Conservation (phyloP, 441 rosid species). For the Francoa sonchifolia region DNA sequence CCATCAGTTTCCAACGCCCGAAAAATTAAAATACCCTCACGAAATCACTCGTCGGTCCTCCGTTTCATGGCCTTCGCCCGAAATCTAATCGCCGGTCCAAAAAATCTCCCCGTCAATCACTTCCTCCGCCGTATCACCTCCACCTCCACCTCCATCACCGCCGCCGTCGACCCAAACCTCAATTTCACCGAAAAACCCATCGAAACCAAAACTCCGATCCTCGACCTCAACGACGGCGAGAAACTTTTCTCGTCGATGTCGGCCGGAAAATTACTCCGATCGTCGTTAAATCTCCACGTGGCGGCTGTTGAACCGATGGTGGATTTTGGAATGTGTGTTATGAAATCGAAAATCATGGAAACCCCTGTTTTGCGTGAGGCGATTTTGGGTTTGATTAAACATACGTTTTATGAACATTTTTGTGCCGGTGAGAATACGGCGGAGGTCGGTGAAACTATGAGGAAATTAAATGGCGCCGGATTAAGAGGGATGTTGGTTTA, state of each 20-base stretch:
- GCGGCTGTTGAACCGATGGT: constrained; percentile 47
- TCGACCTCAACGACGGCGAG: constrained; percentile 38
- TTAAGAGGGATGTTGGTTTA: constrained; percentile 60
- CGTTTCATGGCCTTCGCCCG: constrained; percentile 32
- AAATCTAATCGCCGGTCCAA: constrained; percentile 26
- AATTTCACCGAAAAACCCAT: not conserved
- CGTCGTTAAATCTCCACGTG: constrained; percentile 37
- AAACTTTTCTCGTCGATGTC: constrained; percentile 39
- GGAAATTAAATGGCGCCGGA: constrained; percentile 35
- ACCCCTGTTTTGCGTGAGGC: constrained; percentile 19
- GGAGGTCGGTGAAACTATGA: constrained; percentile 28
- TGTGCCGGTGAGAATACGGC: constrained; percentile 51
- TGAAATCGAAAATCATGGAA: constrained; percentile 53
- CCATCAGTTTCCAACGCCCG: too few relatives aligned
- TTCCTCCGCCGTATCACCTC: constrained; percentile 18
- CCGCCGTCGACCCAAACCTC: constrained; percentile 8
- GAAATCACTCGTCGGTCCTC: too few relatives aligned
- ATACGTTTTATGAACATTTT: constrained; percentile 61
- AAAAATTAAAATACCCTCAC: too few relatives aligned
- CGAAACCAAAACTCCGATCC: not conserved
- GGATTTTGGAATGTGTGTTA: constrained; percentile 56
- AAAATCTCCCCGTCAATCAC: constrained; percentile 18
- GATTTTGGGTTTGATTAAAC: constrained; percentile 24
- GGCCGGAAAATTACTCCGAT: constrained; percentile 34
- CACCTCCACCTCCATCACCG: constrained; percentile 24